Percentiles rank a stretch among this genome's conserved stretches.
Evolutionary conservation across 768 basidiomycete species (phyloP).

Genomic region (Sarcomyxa edulis): DNA sequence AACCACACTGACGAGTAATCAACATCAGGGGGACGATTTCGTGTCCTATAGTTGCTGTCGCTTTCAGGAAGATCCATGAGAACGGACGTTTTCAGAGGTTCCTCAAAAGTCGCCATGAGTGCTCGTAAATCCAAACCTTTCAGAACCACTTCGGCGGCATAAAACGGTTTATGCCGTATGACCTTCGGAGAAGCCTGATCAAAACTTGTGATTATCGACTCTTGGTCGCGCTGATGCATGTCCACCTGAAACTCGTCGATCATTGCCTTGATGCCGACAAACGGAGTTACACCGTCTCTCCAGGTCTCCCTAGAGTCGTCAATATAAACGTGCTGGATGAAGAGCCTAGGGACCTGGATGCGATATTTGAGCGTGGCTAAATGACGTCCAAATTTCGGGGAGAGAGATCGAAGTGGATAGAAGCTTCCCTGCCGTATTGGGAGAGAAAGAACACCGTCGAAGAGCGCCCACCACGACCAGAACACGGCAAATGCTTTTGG

Average conservation of each 20-base stretch:
- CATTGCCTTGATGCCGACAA: slow-evolving; percentile 82
- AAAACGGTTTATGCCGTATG: slow-evolving; percentile 76
- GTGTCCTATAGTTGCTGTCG: slow-evolving; percentile 43
- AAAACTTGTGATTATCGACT: slow-evolving; percentile 55
- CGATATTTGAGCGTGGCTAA: slow-evolving; percentile 91
- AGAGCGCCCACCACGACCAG: slow-evolving; percentile 87
- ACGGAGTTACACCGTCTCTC: slow-evolving; percentile 70
- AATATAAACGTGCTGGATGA: slow-evolving; percentile 82
- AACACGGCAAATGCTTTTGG: slow-evolving; percentile 86
- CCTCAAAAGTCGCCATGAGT: slow-evolving; percentile 71
- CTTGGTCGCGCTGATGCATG: slow-evolving; percentile 89
- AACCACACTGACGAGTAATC: slow-evolving; percentile 59
- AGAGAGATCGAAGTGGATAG: slow-evolving; percentile 63
- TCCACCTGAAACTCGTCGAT: slow-evolving; percentile 83
- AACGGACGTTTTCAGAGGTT: slow-evolving; percentile 60
- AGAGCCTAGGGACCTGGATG: slow-evolving; percentile 69
- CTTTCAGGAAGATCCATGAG: slow-evolving; percentile 41
- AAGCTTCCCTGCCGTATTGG: slow-evolving; percentile 87
- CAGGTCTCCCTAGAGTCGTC: slow-evolving; percentile 78
- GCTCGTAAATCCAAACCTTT: slow-evolving; percentile 74
- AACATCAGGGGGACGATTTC: slow-evolving; percentile 36
- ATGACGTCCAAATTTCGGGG: slow-evolving; percentile 85
- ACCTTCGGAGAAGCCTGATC: slow-evolving; percentile 53
- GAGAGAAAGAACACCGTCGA: slow-evolving; percentile 71
- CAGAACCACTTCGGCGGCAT: slow-evolving; percentile 80